A percentile compares a stretch with the other conserved stretches of the same genome.
These are phyloP conservation scores for Arachis monticola DNA, from an alignment of 331 rosid genomes.

Conservation along the genomic window DNA sequence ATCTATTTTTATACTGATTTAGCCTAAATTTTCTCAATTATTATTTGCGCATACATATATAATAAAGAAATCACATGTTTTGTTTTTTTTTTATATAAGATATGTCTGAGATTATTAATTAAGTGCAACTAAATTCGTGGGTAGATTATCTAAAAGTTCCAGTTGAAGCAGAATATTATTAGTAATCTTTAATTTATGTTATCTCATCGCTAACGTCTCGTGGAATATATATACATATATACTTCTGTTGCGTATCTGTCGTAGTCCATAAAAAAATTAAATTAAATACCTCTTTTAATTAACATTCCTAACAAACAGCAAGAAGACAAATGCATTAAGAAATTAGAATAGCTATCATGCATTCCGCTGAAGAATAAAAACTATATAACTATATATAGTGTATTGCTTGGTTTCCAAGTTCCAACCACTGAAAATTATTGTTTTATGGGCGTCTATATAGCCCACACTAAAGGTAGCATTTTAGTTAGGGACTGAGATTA, in stretches of 20 bases:
- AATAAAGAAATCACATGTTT: too few relatives aligned
- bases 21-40: too few relatives aligned
- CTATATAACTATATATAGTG: background rate
- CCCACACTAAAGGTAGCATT: background rate
- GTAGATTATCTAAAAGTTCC: background rate
- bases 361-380: conserved; percentile 14
- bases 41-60: too few relatives aligned
- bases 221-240: background rate
- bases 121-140: background rate
- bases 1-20: too few relatives aligned
- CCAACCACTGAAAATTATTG: conserved; percentile 2
- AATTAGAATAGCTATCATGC: conserved; percentile 20
- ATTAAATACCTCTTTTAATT: background rate
- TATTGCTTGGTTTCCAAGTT: background rate
- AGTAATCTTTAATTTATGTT: background rate
- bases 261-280: conserved; percentile 12
- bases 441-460: conserved; percentile 7
- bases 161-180: conserved; percentile 1
- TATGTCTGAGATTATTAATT: background rate
- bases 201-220: background rate
- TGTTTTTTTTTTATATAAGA: too few relatives aligned
- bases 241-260: background rate
- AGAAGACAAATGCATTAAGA: conserved; percentile 35
- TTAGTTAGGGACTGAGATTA: too few relatives aligned
- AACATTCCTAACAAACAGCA: conserved; percentile 41